Conservation (phyloP, 164 flowering plant species). For the Saururus chinensis region DNA sequence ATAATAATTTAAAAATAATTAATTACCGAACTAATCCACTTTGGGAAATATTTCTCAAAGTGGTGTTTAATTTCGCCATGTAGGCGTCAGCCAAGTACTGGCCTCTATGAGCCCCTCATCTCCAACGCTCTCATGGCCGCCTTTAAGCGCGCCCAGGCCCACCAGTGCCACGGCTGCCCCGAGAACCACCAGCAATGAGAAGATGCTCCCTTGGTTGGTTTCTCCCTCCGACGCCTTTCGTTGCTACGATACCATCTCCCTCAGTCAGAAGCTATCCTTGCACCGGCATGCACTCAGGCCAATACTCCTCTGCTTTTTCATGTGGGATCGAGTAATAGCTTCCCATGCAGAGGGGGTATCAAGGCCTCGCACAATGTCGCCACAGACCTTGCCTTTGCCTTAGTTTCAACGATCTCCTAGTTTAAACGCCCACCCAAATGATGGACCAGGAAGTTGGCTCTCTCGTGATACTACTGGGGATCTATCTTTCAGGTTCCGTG, state of each 20-base stretch:
- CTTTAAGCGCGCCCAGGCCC: slow-evolving; percentile 82
- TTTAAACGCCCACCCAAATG: not conserved
- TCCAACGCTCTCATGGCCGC: slow-evolving; percentile 90
- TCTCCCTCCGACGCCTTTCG: slow-evolving; percentile 70
- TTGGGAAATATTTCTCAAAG: too few species aligned
- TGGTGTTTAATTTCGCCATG: too few species aligned
- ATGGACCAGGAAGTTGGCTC: slow-evolving; percentile 13
- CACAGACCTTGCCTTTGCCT: slow-evolving; percentile 20
- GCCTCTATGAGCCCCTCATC: too few species aligned
- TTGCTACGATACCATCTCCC: slow-evolving; percentile 85
- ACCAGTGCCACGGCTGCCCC: slow-evolving; percentile 62
- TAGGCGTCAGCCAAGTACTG: too few species aligned
- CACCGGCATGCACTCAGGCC: slow-evolving; percentile 78
- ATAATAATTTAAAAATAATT: too few species aligned
- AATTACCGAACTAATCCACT: too few species aligned
- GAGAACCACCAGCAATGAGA: slow-evolving; percentile 61
- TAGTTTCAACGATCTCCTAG: not conserved
- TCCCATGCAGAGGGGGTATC: slow-evolving; percentile 13
- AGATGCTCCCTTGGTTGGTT: slow-evolving; percentile 95
- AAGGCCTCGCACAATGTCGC: slow-evolving; percentile 9
- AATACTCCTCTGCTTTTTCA: slow-evolving; percentile 53
- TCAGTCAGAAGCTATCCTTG: slow-evolving; percentile 87
- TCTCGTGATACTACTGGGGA: slow-evolving; percentile 65
- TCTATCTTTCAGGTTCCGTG: slow-evolving; percentile 51
- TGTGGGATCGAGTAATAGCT: slow-evolving; percentile 41